A percentile compares a stretch with the other conserved stretches of the same genome.
These are phyloP conservation scores for Penicillium taxi DNA, from an alignment of 495 filamentous ascomycete genomes.

Conservation along the genomic window DNA sequence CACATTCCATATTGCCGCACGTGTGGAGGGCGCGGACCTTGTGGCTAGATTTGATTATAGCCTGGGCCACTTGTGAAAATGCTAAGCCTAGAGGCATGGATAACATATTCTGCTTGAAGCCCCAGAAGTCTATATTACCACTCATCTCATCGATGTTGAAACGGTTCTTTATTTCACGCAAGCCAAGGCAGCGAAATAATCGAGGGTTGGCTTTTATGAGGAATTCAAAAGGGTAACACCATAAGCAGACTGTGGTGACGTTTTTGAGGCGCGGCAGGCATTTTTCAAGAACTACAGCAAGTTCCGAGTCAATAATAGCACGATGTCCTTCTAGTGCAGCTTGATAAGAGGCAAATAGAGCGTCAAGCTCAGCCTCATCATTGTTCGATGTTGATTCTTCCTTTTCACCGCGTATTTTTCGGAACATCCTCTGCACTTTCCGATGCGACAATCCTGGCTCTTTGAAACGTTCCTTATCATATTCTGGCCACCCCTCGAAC, in stretches of 20 bases:
- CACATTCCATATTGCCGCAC: too few relatives aligned
- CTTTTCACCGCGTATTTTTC: not conserved
- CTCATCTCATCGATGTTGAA: too few relatives aligned
- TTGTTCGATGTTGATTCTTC: not conserved
- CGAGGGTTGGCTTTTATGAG: not conserved
- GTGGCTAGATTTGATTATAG: too few relatives aligned
- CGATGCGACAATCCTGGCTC: not conserved
- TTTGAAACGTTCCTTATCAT: conserved; percentile 1
- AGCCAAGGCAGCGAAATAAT: too few relatives aligned
- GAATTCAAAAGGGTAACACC: not conserved
- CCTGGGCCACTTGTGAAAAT: too few relatives aligned
- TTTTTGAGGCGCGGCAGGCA: conserved; percentile 3
- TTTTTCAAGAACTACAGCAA: conserved; percentile 1
- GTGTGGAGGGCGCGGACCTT: too few relatives aligned
- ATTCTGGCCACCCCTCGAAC: conserved; percentile 2
- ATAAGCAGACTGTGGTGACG: not conserved
- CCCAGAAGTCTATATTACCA: too few relatives aligned
- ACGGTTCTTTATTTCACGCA: too few relatives aligned
- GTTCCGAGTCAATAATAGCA: conserved; percentile 4
- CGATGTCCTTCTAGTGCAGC: conserved; percentile 2
- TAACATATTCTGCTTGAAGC: too few relatives aligned
- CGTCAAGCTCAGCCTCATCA: not conserved
- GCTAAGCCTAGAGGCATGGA: too few relatives aligned
- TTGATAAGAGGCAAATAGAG: conserved; percentile 2
- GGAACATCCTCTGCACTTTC: not conserved